Evolutionary conservation across 805 yeast species (phyloP), one percentile per base, ranked within the genome.

Genomic region (Metschnikowia continentalis): DNA sequence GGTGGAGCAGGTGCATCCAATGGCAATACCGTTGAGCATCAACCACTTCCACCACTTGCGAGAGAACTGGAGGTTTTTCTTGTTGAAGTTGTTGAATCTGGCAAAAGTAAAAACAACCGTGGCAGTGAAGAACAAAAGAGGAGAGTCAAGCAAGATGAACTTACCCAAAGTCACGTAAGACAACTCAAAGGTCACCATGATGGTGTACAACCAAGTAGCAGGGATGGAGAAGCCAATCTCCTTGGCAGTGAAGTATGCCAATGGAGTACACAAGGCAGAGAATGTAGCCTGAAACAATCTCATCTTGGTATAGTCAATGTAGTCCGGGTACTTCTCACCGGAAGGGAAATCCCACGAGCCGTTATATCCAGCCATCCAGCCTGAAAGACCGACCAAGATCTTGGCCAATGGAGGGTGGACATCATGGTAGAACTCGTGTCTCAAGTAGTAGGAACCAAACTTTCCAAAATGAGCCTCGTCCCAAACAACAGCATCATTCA

Each of bases 391-490:
- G 52, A 90, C 88, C 53, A 94, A 77, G 86, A 92, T 85, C 69
- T 92, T 92, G 20, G 97, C 98, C 61, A 92, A 74, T 1, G 99
- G 99, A 45, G 99, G 99, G 70, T 92, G 99, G 33, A 92, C 97
- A 69, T 92, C 99, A 66, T 89, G 95, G 68, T 91, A 92, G 66
- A 88, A 90, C 62, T 89, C 96, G 59, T 89, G 94, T 58, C 74
- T 84, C 55, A 92, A 75, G 69, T 92, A 92, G 67, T 89, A 86
- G 11, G 96, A 85, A 32, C 97, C 98, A 67, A 92, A 92, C 67
- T 92, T 94, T 47, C 97, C 99, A 68, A 92, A 92, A 73, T 91
- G 97, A 38, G 97, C 97, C 67, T 90, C 97, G 71, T 90, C 97
- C 96, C 96, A 88, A 7, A 86, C 85, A 44, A 88, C 92, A 49